Evolutionary conservation across 1,284 basidiomycete genomes (phyloP).

Genomic region (Microstroma glucosiphilum): DNA sequence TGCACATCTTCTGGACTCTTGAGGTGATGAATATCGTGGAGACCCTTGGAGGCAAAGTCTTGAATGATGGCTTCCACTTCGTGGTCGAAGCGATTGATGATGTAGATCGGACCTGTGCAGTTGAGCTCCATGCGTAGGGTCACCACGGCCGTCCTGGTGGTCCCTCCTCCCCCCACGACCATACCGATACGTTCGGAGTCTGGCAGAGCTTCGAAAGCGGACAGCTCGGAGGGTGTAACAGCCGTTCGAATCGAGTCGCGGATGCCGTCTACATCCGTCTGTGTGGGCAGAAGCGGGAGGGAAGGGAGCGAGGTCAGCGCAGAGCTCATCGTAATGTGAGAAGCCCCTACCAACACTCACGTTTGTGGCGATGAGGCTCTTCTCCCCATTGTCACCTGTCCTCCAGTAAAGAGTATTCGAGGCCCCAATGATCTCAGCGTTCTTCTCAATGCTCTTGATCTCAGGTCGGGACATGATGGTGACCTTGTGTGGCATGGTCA

Average conservation of each 20-base stretch:
- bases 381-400: neutral
- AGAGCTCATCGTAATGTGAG: neutral
- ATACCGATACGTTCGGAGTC: neutral
- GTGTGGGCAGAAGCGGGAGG: neutral
- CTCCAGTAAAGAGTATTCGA: neutral
- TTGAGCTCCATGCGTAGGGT: neutral
- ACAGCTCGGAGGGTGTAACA: neutral
- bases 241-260: neutral
- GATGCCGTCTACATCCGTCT: neutral
- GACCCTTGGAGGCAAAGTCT: constrained; percentile 1
- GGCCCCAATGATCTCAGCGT: neutral
- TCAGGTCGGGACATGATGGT: neutral
- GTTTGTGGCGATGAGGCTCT: constrained; percentile 1
- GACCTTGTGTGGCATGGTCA: neutral
- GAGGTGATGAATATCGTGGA: constrained; percentile 1
- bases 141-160: neutral
- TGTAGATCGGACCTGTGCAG: constrained; percentile 3
- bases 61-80: neutral
- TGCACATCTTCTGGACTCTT: neutral
- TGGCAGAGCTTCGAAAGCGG: neutral
- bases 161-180: neutral
- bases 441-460: neutral
- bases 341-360: neutral
- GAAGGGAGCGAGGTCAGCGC: neutral
- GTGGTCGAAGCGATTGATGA: constrained; percentile 3